Base-by-base conservation (phyloP, 495 filamentous ascomycete species). In the Mytilinidion resinicola region DNA sequence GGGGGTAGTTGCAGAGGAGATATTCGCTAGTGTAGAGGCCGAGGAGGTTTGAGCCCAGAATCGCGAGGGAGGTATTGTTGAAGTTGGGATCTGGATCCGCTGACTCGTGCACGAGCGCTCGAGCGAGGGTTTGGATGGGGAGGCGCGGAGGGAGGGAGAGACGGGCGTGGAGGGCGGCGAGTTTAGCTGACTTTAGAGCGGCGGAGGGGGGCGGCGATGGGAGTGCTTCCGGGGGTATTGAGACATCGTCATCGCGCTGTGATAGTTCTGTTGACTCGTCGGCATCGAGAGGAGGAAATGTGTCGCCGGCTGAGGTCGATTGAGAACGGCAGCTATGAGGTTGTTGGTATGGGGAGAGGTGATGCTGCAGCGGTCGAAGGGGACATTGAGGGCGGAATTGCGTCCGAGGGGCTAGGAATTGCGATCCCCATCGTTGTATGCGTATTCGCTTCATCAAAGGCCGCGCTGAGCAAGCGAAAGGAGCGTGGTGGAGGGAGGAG, bases 121-220 rank as follows among this genome's bases (percentile, higher is more conserved):
- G 84, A 55, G 89, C 90, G 52, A 98, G 84, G 1, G 87, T 89
- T 70, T 95, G 80, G 35, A 95, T 74, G 8, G 93, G 95, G 62
- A 96, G 78, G 71, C 84, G 85, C 36, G 81, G 77, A 34, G 91
- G 85, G 57, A 98, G 85, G 52, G 83, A 83, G 48, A 98, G 85
- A 67, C 93, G 91, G 67, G 91, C 87, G 73, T 96, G 91, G 35
- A 98, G 84, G 56, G 93, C 90, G 61, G 91, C 84, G 67, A 98
- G 88, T 76, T 96, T 96, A 55, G 92, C 85, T 53, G 93, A 96
- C 58, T 75, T 67, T 53, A 78, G 71, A n/a, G 91, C 86, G 60
- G 77, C 77, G 62, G 81, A 76, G 57, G 85, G 82, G 55, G 78
- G 80, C 62, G 86, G 90, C 67, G 88, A 91, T 58, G 88, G 82